Evolutionary conservation across 257 asterid species (phyloP).

Genomic region (Solanum bukasovii): DNA sequence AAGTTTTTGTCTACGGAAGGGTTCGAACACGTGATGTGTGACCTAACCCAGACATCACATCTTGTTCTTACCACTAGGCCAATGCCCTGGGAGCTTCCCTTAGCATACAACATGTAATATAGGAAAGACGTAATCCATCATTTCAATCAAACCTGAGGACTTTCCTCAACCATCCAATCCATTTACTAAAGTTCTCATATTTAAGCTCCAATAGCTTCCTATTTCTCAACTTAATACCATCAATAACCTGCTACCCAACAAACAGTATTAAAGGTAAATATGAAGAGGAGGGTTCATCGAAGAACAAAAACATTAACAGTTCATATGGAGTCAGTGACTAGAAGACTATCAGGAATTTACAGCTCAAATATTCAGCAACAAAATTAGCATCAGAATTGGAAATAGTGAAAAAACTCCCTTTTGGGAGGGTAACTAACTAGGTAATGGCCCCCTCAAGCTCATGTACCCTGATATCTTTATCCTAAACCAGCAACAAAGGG

Average conservation of each 20-base stretch:
- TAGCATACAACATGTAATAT: not conserved
- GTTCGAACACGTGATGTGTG: not conserved
- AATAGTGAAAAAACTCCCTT: not conserved
- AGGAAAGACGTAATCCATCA: not conserved
- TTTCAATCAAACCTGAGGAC: not conserved
- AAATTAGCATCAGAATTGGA: not conserved
- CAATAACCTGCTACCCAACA: not conserved
- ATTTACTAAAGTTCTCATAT: not conserved
- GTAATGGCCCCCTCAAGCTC: not conserved
- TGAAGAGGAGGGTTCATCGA: not conserved
- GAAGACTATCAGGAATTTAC: not conserved
- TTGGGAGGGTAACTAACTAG: not conserved
- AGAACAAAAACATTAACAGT: not conserved
- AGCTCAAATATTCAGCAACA: not conserved
- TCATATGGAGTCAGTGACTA: not conserved
- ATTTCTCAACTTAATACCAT: not conserved
- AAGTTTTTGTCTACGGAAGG: not conserved
- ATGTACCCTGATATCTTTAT: not conserved
- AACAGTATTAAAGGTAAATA: not conserved
- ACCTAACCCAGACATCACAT: not conserved
- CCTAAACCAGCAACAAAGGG: not conserved
- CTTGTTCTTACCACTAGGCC: not conserved
- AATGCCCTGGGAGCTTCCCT: not conserved
- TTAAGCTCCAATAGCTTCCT: not conserved
- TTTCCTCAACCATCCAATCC: not conserved